Base-by-base conservation (phyloP, 257 asterid species). In the Marsdenia floribunda region DNA sequence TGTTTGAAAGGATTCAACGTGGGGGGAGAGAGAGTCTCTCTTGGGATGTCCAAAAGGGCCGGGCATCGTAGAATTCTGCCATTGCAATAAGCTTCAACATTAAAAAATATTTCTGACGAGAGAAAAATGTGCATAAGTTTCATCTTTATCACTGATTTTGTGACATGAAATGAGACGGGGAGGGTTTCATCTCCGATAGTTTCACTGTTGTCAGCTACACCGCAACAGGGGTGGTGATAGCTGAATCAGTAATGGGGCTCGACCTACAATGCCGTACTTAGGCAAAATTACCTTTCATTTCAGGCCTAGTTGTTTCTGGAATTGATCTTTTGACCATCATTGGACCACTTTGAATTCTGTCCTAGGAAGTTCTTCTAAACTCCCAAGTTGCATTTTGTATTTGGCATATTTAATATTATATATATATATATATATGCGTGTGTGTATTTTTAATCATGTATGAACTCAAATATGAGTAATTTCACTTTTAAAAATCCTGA, bases 321-420 rank as follows among this genome's bases (percentile, higher is more conserved):
- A 77, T 82, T 74, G 80, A 80, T 69, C 4, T 40, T 82, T 89
- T 87, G 94, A 87, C 91, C 84, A 72, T 70, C 71, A 6, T 53
- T 54, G 93, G 89, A 89, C 91, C 88, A 86, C 90, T 85, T 83
- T 76, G 90, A 86, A 88, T 68, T 72, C 70, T 73, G 68, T 53
- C 58, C 58, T 15, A 52, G 22, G n/a, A 52, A 5, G n/a, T 52
- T 52, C 19, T 18, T 15, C 57, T 40, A 19, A 18, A 40, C 50
- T 7, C 47, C 47, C 11, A 65, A 19, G 18, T 19, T 29, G 37
- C 29, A 29, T 59, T 49, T 33, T 4, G 5, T 49, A 49, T 13
- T 49, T 49, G 54, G 16, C 49, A 44, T 44, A 42, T 42, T 7
- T 42, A 42, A 4, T 42, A 42, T 0, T 6, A 42, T 42, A 42